phyloP scores from a whole-genome alignment of 495 filamentous ascomycete genomes.

The Penicillium macrosclerotiorum region DNA sequence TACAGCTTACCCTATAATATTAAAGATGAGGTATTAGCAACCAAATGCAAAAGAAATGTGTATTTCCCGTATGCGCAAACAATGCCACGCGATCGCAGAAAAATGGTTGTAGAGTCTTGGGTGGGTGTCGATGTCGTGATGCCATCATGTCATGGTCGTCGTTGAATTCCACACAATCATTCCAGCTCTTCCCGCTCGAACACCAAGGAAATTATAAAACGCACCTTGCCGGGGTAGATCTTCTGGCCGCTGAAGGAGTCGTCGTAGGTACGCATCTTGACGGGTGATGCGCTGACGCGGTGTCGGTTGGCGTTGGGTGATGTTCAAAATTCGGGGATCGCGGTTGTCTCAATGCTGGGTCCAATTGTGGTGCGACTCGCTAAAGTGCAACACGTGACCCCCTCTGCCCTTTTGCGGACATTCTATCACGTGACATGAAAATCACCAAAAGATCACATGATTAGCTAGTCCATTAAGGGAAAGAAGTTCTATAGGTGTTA shows the following conservation, averaged over 20 bases:
- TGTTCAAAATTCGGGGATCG: conserved; percentile 47
- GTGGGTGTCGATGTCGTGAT: conserved; percentile 1
- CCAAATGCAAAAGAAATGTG: conserved; percentile 1
- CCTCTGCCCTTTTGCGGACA: conserved; percentile 39
- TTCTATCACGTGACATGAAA: no score
- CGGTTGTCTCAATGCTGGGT: conserved; percentile 35
- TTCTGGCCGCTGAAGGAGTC: conserved; percentile 96
- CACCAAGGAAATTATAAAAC: conserved; percentile 33
- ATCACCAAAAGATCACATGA: no score
- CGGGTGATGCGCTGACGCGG: conserved; percentile 53
- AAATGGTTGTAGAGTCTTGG: conserved; percentile 1
- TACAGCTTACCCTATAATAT: conserved; percentile 87
- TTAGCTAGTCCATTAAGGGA: no score
- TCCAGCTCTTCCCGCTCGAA: conserved; percentile 17
- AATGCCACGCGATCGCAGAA: background rate
- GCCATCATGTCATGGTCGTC: conserved; percentile 10
- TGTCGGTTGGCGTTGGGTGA: conserved; percentile 52
- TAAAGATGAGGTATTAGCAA: conserved; percentile 32
- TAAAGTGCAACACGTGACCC: conserved; percentile 47
- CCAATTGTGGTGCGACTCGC: conserved; percentile 54
- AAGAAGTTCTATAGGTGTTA: no score
- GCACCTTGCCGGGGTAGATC: conserved; percentile 99
- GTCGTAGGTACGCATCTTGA: conserved; percentile 97
- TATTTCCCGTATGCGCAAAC: conserved; percentile 4
- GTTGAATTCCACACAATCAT: conserved; percentile 20